These are phyloP conservation scores for Juncus effusus DNA, from an alignment of 176 grass and related monocot genomes.

Conservation along the genomic window DNA sequence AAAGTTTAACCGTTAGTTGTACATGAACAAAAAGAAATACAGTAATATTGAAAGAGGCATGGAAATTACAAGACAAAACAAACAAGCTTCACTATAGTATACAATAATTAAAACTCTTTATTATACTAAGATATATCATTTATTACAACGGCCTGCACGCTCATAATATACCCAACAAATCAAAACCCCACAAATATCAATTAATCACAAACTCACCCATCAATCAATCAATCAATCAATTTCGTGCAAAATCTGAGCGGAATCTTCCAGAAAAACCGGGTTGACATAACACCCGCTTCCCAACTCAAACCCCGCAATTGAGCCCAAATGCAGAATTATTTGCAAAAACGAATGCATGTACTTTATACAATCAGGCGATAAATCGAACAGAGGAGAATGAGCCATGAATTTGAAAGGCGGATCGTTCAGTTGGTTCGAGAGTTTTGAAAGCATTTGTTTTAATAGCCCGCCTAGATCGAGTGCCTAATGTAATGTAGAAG, in stretches of 20 bases:
- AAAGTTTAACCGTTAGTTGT: too few relatives aligned
- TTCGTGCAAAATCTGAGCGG: conserved; percentile 75
- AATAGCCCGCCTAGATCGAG: conserved; percentile 69
- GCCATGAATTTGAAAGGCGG: conserved; percentile 91
- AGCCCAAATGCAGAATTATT: conserved; percentile 68
- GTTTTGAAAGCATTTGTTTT: conserved; percentile 63
- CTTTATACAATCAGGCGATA: conserved; percentile 34
- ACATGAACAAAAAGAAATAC: too few relatives aligned
- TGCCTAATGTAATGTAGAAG: conserved; percentile 41
- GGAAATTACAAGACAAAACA: too few relatives aligned
- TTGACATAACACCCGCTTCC: conserved; percentile 93
- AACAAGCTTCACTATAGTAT: too few relatives aligned
- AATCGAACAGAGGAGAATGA: conserved; percentile 51
- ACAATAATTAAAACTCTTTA: too few relatives aligned
- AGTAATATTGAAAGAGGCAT: too few relatives aligned
- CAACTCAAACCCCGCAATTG: conserved; percentile 77
- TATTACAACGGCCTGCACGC: too few relatives aligned
- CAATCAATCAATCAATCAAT: conserved; percentile 52
- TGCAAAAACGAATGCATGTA: conserved; percentile 93
- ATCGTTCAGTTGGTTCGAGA: conserved; percentile 80
- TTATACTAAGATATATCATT: too few relatives aligned
- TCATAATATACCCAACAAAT: too few relatives aligned
- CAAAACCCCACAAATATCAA: too few relatives aligned
- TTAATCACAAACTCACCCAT: not conserved
- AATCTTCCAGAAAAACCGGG: conserved; percentile 91